Evolutionary conservation across 2,329 filamentous ascomycete species (phyloP), one percentile per base, ranked within the genome.

Genomic region (Coniochaeta prunicola): DNA sequence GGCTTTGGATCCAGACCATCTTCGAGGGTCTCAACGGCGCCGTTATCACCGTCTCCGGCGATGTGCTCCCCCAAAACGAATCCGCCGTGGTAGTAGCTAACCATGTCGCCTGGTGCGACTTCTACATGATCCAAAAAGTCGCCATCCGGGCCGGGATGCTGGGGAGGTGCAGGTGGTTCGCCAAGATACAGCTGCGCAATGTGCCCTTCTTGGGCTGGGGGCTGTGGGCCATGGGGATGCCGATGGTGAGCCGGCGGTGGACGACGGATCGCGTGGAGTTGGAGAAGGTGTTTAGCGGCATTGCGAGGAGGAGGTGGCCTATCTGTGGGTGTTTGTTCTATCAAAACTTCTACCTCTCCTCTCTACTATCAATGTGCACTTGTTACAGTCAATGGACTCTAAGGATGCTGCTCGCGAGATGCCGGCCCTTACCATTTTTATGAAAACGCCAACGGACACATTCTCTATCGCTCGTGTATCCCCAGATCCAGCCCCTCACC

Each of bases 161-260:
- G 8, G 75, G 80, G n/a, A 75, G 81, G 56, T 85, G 81, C 65
- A 78, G 82, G 30, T 87, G 83, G 75, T 86, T 87, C 67, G 80
- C 83, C 59, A 87, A 86, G 71, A 76, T 78, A 60, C 77, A 85
- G 68, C 74, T 87, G 59, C 77, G 77, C 60, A 76, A 77, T 71
- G 80, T 87, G 13, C 84, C 83, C 4, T 81, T 87, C 60, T 73
- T 86, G 8, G 83, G 84, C 19, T 86, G 83, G 84, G 84, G 82
- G 1, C 73, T 87, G 34, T 85, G 82, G 83, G 83, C 80, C 3
- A 84, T 86, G 76, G 82, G 83, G 2, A 85, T 87, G 81, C 84
- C 83, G 7, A 75, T 87, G 70, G 82, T 86, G 24, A 84, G 77
- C 65, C 73, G 84, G 57, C 80, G 81, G 58, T 87, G 84, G 83